Evolutionary conservation across 495 filamentous ascomycete species (phyloP).

Genomic region (Mycothermus thermophilus): DNA sequence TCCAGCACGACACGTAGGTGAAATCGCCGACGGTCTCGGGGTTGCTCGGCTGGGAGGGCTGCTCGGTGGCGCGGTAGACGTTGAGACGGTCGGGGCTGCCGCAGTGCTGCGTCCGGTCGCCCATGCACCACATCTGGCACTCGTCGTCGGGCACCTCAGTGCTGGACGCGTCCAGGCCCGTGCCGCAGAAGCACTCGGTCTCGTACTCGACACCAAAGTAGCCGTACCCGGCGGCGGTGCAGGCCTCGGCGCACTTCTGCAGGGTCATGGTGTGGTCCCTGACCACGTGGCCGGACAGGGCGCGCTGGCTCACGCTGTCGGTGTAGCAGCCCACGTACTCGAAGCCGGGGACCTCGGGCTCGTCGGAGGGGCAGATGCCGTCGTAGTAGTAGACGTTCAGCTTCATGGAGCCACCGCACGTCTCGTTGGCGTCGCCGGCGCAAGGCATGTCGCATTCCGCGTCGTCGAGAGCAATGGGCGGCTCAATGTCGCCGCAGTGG

Average conservation of each 20-base stretch:
- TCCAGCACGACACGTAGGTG: conserved; percentile 23
- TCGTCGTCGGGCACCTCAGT: neutral
- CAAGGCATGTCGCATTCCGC: conserved; percentile 26
- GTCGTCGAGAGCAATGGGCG: conserved; percentile 6
- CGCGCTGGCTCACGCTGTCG: neutral
- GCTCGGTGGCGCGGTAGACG: conserved; percentile 12
- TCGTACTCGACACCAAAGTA: conserved; percentile 6
- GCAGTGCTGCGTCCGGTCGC: conserved; percentile 2
- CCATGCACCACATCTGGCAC: conserved; percentile 2
- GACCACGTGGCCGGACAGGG: neutral
- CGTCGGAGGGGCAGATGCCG: neutral
- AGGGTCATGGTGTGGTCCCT: conserved; percentile 11
- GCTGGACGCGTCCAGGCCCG: neutral
- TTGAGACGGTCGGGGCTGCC: conserved; percentile 13
- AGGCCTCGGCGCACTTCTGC: conserved; percentile 17
- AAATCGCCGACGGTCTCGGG: conserved; percentile 17
- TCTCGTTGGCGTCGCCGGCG: conserved; percentile 15
- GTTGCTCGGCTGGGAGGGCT: conserved; percentile 6
- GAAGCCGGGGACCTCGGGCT: conserved; percentile 4
- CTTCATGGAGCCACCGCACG: conserved; percentile 20
- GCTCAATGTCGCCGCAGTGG: neutral
- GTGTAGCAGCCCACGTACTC: conserved; percentile 5
- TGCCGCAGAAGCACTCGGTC: conserved; percentile 8
- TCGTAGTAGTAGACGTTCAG: conserved; percentile 23
- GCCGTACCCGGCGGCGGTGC: neutral